Conservation (phyloP, 495 filamentous ascomycete species). For the Penicilliopsis zonata region DNA sequence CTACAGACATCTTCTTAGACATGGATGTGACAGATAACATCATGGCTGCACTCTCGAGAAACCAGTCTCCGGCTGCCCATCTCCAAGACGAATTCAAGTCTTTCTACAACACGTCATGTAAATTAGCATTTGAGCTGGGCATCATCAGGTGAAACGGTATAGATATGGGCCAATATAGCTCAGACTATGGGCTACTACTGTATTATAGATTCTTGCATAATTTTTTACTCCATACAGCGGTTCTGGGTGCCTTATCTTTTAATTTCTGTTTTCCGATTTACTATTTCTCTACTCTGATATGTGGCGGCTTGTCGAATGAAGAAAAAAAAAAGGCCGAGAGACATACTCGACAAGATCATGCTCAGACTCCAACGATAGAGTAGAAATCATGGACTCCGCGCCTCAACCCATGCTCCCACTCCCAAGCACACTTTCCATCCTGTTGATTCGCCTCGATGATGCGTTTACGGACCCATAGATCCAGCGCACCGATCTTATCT, state of each 20-base stretch:
- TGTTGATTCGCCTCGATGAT: constrained; percentile 28
- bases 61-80: not conserved
- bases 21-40: constrained; percentile 9
- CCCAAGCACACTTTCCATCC: constrained; percentile 28
- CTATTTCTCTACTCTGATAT: not conserved
- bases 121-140: constrained; percentile 24
- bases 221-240: too few relatives aligned
- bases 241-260: too few relatives aligned
- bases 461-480: constrained; percentile 42
- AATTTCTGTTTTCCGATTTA: not conserved
- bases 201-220: constrained; percentile 1
- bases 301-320: too few relatives aligned
- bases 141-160: not conserved
- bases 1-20: constrained; percentile 18
- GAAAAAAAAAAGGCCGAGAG: not conserved
- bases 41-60: constrained; percentile 2
- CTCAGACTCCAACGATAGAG: constrained; percentile 12
- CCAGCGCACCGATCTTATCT: constrained; percentile 40
- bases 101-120: constrained; percentile 24
- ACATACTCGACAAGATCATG: not conserved
- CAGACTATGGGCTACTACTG: not conserved
- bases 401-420: constrained; percentile 41
- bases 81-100: constrained; percentile 19
- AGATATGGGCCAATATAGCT: not conserved
- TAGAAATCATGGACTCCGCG: constrained; percentile 32